Conservation (phyloP, 2,329 filamentous ascomycete genomes). For the Monosporascus cannonballus region DNA sequence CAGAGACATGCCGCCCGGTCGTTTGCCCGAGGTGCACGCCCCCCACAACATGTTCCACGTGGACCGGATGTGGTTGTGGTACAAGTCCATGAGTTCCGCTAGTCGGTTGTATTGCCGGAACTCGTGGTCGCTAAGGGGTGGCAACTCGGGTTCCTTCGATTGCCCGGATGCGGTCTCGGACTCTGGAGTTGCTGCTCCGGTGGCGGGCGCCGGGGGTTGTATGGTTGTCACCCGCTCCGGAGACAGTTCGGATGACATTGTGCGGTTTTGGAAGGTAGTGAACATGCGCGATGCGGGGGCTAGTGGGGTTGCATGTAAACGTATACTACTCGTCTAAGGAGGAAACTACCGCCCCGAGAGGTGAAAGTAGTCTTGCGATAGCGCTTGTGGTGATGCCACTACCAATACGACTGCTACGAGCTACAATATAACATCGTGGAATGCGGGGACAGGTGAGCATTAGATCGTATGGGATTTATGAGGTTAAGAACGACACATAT, state of each 20-base stretch:
- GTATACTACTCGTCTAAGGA: not conserved
- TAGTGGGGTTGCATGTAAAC: not conserved
- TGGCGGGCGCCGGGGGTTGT: not conserved
- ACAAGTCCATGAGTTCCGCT: conserved; percentile 69
- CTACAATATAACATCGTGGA: not conserved
- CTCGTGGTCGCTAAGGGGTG: conserved; percentile 59
- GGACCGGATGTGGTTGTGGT: conserved; percentile 72
- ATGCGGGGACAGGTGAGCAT: not conserved
- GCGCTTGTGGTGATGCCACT: not conserved
- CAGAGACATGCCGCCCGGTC: conserved; percentile 59
- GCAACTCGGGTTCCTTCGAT: conserved; percentile 36
- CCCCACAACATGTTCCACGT: conserved; percentile 67
- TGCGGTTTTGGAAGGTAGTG: not conserved
- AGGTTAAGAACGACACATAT: not conserved
- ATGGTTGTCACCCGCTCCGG: not conserved
- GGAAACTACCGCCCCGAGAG: not conserved
- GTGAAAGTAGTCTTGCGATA: not conserved
- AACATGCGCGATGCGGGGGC: not conserved
- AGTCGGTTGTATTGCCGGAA: conserved; percentile 67
- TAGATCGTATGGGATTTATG: not conserved
- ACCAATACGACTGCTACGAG: not conserved
- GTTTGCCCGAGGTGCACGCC: conserved; percentile 53
- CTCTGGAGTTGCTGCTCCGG: not conserved
- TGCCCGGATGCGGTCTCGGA: conserved; percentile 4
- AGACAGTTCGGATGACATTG: not conserved